A percentile compares a stretch with the other conserved stretches of the same genome.
phyloP scores from a whole-genome alignment of 2,329 filamentous ascomycete species.

The Hypoxylon sp. region DNA sequence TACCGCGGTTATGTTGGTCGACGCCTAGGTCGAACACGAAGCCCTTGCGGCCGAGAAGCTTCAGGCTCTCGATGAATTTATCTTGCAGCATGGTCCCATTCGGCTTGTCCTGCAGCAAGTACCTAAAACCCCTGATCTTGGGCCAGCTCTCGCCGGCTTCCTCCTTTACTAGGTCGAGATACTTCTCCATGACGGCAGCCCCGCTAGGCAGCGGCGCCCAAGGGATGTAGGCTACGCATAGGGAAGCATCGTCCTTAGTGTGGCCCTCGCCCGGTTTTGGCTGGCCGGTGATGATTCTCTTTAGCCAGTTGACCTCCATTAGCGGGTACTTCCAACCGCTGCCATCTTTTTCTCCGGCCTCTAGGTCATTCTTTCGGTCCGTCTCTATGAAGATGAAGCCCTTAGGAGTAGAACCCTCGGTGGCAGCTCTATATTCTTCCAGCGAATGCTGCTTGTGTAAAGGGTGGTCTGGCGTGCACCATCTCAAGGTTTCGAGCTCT shows the following conservation, averaged over 20 bases:
- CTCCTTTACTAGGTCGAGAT: slow-evolving; percentile 73
- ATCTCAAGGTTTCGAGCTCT: slow-evolving; percentile 77
- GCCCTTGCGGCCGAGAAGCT: slow-evolving; percentile 73
- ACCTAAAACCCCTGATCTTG: slow-evolving; percentile 84
- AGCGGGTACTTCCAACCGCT: slow-evolving; percentile 78
- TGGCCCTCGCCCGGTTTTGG: slow-evolving; percentile 73
- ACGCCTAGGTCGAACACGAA: slow-evolving; percentile 87
- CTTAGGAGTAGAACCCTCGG: slow-evolving; percentile 62
- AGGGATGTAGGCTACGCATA: slow-evolving; percentile 80
- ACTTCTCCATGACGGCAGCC: slow-evolving; percentile 70
- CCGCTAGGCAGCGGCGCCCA: slow-evolving; percentile 88
- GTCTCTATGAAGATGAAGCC: slow-evolving; percentile 89
- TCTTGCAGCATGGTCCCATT: slow-evolving; percentile 73
- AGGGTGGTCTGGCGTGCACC: slow-evolving; percentile 73
- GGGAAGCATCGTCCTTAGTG: slow-evolving; percentile 62
- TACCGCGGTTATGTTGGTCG: slow-evolving; percentile 82
- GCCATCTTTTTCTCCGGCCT: slow-evolving; percentile 61
- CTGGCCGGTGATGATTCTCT: slow-evolving; percentile 74
- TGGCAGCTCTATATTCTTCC: slow-evolving; percentile 70
- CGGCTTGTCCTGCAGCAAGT: slow-evolving; percentile 84
- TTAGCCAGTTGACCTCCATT: slow-evolving; percentile 78
- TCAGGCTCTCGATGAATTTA: slow-evolving; percentile 75
- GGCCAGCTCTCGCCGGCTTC: slow-evolving; percentile 75
- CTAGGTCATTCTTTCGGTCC: slow-evolving; percentile 76
- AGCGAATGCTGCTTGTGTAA: slow-evolving; percentile 76